Evolutionary conservation across 2,329 filamentous ascomycete species (phyloP), one percentile per base, ranked within the genome.

Genomic region (Amesomyces nigricolor): DNA sequence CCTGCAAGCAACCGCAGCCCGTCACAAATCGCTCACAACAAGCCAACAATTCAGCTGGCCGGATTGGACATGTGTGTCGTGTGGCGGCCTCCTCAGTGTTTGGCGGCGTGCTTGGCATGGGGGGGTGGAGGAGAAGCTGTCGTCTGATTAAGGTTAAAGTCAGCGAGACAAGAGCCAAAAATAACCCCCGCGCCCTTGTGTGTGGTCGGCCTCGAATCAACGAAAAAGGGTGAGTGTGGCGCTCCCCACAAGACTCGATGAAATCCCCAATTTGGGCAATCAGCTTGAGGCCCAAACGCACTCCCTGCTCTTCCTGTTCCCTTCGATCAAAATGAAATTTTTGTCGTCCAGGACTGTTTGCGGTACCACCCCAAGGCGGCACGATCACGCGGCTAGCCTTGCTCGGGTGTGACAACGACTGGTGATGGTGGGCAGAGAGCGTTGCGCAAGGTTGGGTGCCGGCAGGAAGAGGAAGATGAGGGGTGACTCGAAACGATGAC

Each of bases 111-210:
- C 40, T 17, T 22, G 19, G 32, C 32, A 40, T 10, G 32, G 7
- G 46, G 29, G 22, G 26, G 32, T 11, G 46, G 29, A 16, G 26
- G 30, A 35, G 19, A 45, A 46, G 38, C 19, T 50, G 63, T 62
- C 62, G 63, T 64, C 57, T 63, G 59, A 61, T 62, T 64, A 64
- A 64, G 62, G 62, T 64, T 64, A 64, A 63, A 51, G 37, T 47
- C 47, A 53, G 47, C 51, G 50, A 54, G 50, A 49, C 52, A 58
- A 51, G 32, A 54, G 46, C 56, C 51, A 54, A 51, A 56, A 53
- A 58, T 43, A 58, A 59, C 47, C 46, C 43, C 17, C 17, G 14
- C 38, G 11, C 35, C 44, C 32, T 16, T 6, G 43, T 42, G 17
- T 30, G 17, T 32, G 30, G 30, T 38, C 11, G 13, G 13, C 22